A percentile compares a stretch with the other conserved stretches of the same genome.
Evolutionary conservation across 1,139 yeast species (phyloP).

Genomic region (Wickerhamomyces sp.): DNA sequence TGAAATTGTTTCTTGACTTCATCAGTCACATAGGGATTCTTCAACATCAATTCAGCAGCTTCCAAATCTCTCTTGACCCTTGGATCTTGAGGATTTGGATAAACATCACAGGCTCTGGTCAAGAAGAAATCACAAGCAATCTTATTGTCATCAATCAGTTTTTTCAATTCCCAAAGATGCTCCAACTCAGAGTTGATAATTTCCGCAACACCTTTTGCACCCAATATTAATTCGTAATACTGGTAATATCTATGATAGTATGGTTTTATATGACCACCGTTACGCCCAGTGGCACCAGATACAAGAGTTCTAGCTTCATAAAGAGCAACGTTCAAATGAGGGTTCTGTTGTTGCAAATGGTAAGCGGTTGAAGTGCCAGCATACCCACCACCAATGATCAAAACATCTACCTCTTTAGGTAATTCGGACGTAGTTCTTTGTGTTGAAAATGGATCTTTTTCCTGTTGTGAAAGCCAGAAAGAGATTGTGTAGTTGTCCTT

Average conservation of each 20-base stretch:
- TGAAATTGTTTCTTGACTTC: conserved; percentile 17
- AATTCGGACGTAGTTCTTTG: conserved; percentile 16
- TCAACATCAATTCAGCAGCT: conserved; percentile 16
- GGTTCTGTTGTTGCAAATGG: conserved; percentile 23
- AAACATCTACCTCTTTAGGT: conserved; percentile 28
- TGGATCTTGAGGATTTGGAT: conserved; percentile 22
- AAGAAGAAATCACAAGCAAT: conserved; percentile 32
- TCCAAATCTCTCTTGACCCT: conserved; percentile 13
- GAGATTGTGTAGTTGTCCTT: conserved; percentile 6
- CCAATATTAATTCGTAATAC: conserved; percentile 20
- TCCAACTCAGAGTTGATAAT: conserved; percentile 30
- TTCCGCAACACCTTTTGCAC: conserved; percentile 29
- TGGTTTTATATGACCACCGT: conserved; percentile 44
- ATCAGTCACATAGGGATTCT: conserved; percentile 24
- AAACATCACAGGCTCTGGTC: conserved; percentile 31
- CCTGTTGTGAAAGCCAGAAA: conserved; percentile 5
- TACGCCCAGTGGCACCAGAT: conserved; percentile 45
- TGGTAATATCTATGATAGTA: conserved; percentile 27
- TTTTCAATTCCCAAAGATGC: conserved; percentile 26
- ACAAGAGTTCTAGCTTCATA: conserved; percentile 39
- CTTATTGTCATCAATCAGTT: conserved; percentile 25
- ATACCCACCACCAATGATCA: conserved; percentile 38
- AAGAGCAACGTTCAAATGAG: conserved; percentile 25
- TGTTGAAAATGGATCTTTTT: conserved; percentile 13
- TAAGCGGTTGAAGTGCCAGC: conserved; percentile 36